Evolutionary conservation across 2,329 filamentous ascomycete genomes (phyloP), one percentile per base, ranked within the genome.

Genomic region (Fusarium nodosum): DNA sequence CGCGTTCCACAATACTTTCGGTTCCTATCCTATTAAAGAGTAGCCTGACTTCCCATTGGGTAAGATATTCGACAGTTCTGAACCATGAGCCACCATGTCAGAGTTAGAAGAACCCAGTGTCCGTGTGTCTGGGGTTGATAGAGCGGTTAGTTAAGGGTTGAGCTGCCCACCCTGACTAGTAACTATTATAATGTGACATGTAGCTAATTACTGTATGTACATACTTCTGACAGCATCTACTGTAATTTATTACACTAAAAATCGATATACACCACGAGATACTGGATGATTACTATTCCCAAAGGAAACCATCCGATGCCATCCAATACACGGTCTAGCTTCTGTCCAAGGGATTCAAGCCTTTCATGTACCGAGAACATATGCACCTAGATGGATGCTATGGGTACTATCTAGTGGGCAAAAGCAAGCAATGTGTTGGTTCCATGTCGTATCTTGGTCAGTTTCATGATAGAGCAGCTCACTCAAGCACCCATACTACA

Each of bases 61-160:
- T 31, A 42, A 61, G 42, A 16, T 38, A 28, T 31, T 56, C 24
- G 20, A 44, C 22, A 26, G 20, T 15, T 44, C 22, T 36, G n/a
- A 44, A 24, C 31, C 31, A 50, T 45, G 26, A n/a, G 28, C 34
- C 33, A 45, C 46, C 34, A 65, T 47, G 47, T 24, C 34, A 53
- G 55, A 52, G 44, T 51, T 46, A 20, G 42, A 58, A 53, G 45
- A 42, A 24, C 44, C 44, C 45, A 41, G 46, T 63, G 66, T 58
- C 66, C 36, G 51, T 69, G 47, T 56, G 34, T 61, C 45, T 63
- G 56, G 52, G 62, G 66, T 57, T 57, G 47, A 57, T 69, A 67
- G 41, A 58, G 56, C 48, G 59, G 45, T 57, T 60, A n/a, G 44
- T 11, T 52, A 24, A 48, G 47, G 41, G 50, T 57, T 64, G 51